Conservation (phyloP, 169 alveolate genomes). For the Pseudocohnilembus persalinus region DNA sequence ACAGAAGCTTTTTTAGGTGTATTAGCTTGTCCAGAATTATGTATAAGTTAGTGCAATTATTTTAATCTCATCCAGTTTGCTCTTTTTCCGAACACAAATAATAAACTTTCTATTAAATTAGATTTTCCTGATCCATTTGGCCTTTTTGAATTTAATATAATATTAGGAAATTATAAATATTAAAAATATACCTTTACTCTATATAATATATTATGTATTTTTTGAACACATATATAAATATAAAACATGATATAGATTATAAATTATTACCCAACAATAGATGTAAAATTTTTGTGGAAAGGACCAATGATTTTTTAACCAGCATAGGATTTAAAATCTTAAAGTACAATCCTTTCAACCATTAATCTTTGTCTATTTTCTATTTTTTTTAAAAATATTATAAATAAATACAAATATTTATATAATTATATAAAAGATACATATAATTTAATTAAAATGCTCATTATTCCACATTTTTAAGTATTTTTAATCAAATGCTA, state of each 20-base stretch:
- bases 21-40: slow-evolving; percentile 88
- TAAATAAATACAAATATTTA: too few relatives aligned
- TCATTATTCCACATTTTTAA: too few relatives aligned
- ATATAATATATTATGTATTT: too few relatives aligned
- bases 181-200: too few relatives aligned
- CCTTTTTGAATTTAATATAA: slow-evolving; percentile 38
- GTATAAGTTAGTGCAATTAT: slow-evolving; percentile 93
- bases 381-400: too few relatives aligned
- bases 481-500: too few relatives aligned
- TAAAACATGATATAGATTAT: slow-evolving; percentile 31
- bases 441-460: too few relatives aligned
- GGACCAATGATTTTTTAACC: slow-evolving; percentile 94
- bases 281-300: slow-evolving; percentile 91
- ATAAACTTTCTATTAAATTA: slow-evolving; percentile 98
- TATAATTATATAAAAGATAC: too few relatives aligned
- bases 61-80: slow-evolving; percentile 97
- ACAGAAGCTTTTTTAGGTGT: slow-evolving; percentile 87
- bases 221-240: too few relatives aligned
- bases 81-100: slow-evolving; percentile 97
- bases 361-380: slow-evolving; percentile 72
- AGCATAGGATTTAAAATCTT: slow-evolving; percentile 95
- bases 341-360: slow-evolving; percentile 88
- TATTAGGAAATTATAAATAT: too few relatives aligned
- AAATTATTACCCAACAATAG: slow-evolving; percentile 84
- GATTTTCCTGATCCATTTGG: slow-evolving; percentile 99